Evolutionary conservation across 495 filamentous ascomycete species (phyloP).

Genomic region (Penicillium turbatum): DNA sequence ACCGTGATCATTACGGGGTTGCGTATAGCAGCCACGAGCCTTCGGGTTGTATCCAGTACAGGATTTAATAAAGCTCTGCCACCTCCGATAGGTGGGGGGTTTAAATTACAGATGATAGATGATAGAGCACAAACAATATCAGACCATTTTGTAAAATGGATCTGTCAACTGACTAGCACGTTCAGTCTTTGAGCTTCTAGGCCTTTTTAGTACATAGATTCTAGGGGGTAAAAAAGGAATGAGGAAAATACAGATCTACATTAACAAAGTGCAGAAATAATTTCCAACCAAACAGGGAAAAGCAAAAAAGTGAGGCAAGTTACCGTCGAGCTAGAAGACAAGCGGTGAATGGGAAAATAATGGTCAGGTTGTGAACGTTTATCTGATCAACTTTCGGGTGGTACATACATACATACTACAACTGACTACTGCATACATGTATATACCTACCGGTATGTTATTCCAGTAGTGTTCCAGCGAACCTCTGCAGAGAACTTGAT

Average conservation of each 20-base stretch:
- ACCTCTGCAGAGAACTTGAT: constrained; percentile 12
- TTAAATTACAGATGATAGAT: neutral
- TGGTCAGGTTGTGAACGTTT: constrained; percentile 15
- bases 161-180: constrained; percentile 10
- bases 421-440: too few relatives aligned
- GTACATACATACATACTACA: neutral
- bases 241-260: constrained; percentile 14
- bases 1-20: constrained; percentile 16
- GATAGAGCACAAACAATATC: neutral
- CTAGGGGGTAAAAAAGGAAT: too few relatives aligned
- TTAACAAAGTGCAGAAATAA: neutral
- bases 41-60: constrained; percentile 2
- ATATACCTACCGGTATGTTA: too few relatives aligned
- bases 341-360: constrained; percentile 22
- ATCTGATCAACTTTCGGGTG: constrained; percentile 20
- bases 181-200: too few relatives aligned
- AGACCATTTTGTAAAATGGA: constrained; percentile 2
- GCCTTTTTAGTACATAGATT: too few relatives aligned
- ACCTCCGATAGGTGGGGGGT: constrained; percentile 21
- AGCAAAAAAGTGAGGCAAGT: constrained; percentile 8
- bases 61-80: neutral
- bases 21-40: constrained; percentile 2
- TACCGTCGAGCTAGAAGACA: constrained; percentile 5
- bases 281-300: constrained; percentile 2
- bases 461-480: neutral